A percentile compares a stretch with the other conserved stretches of the same genome.
Conservation (phyloP, 2,329 filamentous ascomycete genomes). For the Cucurbitaria berberidis region DNA sequence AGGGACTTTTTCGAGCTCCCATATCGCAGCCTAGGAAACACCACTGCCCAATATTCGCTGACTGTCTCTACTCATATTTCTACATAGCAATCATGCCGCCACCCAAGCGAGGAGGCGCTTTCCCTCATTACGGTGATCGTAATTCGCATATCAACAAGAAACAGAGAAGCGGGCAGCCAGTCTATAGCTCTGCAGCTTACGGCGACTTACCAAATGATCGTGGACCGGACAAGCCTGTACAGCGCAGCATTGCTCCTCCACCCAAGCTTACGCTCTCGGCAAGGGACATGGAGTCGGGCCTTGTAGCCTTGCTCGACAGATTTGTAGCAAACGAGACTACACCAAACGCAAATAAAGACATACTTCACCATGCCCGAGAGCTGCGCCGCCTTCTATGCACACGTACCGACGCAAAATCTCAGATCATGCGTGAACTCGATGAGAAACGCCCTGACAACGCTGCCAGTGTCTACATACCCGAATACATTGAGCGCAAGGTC, state of each 20-base stretch:
- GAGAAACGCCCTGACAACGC: constrained; percentile 31
- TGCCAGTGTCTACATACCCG: constrained; percentile 28
- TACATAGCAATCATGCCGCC: constrained; percentile 27
- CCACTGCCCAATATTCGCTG: background rate
- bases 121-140: constrained; percentile 28
- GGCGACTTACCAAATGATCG: constrained; percentile 7
- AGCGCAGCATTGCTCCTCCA: background rate
- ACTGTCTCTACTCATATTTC: background rate
- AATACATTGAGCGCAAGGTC: constrained; percentile 36
- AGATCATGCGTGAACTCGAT: constrained; percentile 56
- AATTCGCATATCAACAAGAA: constrained; percentile 23
- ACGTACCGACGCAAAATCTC: constrained; percentile 48
- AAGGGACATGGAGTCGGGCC: constrained; percentile 35
- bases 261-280: constrained; percentile 20
- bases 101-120: constrained; percentile 25
- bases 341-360: constrained; percentile 29
- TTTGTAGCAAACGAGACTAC: constrained; percentile 37
- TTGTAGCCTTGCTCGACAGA: constrained; percentile 39
- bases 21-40: background rate
- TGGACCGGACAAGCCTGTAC: background rate
- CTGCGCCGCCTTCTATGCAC: constrained; percentile 34
- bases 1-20: background rate
- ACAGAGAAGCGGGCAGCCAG: constrained; percentile 4
- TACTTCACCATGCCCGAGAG: constrained; percentile 37
- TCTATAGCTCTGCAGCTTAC: constrained; percentile 6